Conservation (phyloP, 768 basidiomycete genomes). For the Auriculariales sp. region DNA sequence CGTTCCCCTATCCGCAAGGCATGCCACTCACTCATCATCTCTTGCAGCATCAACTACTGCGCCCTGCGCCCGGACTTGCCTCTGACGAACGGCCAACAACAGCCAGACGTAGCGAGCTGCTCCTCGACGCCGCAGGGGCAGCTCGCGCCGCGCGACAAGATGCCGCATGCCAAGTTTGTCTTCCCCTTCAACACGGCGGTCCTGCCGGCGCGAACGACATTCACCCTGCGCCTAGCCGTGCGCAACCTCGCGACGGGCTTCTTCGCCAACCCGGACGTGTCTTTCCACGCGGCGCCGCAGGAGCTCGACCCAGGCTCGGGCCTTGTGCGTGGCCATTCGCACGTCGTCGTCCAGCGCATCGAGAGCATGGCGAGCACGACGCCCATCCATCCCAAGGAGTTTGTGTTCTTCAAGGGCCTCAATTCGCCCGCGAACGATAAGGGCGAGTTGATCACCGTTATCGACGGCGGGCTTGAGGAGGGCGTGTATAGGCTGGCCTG, state of each 20-base stretch:
- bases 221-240: slow-evolving; percentile 15
- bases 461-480: slow-evolving; percentile 39
- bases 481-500: slow-evolving; percentile 46
- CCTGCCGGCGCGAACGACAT: not conserved
- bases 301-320: slow-evolving; percentile 24
- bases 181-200: slow-evolving; percentile 1
- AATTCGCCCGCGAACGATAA: slow-evolving; percentile 8
- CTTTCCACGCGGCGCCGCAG: slow-evolving; percentile 31
- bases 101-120: not conserved
- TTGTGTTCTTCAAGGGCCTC: slow-evolving; percentile 46
- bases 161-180: slow-evolving; percentile 4
- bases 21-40: not conserved
- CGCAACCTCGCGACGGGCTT: slow-evolving; percentile 9
- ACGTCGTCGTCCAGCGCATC: slow-evolving; percentile 39
- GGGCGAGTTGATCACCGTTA: slow-evolving; percentile 35
- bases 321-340: slow-evolving; percentile 37
- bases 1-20: not conserved
- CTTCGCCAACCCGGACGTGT: not conserved
- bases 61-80: not conserved
- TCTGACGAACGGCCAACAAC: slow-evolving; percentile 4
- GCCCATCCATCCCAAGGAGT: slow-evolving; percentile 32
- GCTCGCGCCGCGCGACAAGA: slow-evolving; percentile 2
- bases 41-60: slow-evolving; percentile 1
- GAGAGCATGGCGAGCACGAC: slow-evolving; percentile 25
- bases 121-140: slow-evolving; percentile 7